Conservation (phyloP, 345 rosid species). For the Conringia planisiliqua region DNA sequence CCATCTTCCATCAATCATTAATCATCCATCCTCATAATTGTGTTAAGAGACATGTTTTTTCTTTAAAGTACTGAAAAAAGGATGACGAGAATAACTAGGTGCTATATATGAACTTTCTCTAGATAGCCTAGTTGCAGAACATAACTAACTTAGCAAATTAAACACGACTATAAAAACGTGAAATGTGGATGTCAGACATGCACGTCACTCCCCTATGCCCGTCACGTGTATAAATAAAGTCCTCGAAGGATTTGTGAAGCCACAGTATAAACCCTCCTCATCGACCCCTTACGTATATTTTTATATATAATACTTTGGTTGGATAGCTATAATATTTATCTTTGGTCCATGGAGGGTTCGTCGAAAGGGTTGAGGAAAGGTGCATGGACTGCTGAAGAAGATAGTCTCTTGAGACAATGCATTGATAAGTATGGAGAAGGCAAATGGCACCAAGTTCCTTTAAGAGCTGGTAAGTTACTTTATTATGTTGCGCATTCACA, state of each 20-base stretch:
- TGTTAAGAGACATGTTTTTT: background rate
- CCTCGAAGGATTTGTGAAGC: constrained; percentile 1
- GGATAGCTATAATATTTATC: background rate
- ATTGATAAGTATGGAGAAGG: constrained; percentile 44
- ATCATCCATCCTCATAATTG: background rate
- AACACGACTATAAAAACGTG: background rate
- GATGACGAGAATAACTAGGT: background rate
- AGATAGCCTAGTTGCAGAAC: background rate
- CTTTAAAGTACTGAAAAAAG: background rate
- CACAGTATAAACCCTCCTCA: background rate
- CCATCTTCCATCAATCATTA: background rate
- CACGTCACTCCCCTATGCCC: constrained; percentile 7
- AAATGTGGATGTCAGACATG: constrained; percentile 18
- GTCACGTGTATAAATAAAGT: constrained; percentile 22
- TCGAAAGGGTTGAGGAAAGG: constrained; percentile 41
- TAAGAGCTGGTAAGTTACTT: constrained; percentile 34
- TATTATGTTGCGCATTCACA: background rate
- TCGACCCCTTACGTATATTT: background rate
- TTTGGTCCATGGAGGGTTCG: constrained; percentile 14
- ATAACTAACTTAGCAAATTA: constrained; percentile 2
- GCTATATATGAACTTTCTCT: background rate
- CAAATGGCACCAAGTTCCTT: constrained; percentile 46
- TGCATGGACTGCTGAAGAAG: constrained; percentile 53
- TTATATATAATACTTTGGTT: background rate
- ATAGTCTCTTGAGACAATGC: constrained; percentile 40